These are phyloP conservation scores for Trichoderma arundinaceum DNA, from an alignment of 2,329 filamentous ascomycete genomes.

Conservation along the genomic window DNA sequence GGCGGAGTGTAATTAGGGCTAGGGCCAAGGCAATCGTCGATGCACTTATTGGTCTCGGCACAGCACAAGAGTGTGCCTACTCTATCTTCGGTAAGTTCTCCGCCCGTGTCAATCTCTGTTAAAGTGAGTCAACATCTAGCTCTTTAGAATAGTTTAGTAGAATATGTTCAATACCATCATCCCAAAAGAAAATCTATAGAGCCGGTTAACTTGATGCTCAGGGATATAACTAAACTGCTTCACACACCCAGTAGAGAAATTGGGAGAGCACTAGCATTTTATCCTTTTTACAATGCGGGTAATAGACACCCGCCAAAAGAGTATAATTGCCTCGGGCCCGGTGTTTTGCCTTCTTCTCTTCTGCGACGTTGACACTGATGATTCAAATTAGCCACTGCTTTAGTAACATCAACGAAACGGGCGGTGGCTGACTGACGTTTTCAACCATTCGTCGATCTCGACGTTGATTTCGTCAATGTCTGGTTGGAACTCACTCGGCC, in stretches of 20 bases:
- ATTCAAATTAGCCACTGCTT: background rate
- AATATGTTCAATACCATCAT: background rate
- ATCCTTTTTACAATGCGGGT: conserved; percentile 20
- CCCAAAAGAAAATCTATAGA: conserved; percentile 10
- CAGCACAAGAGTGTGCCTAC: conserved; percentile 20
- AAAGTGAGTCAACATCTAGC: background rate
- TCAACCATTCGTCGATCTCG: conserved; percentile 18
- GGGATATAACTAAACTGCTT: background rate
- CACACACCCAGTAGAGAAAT: conserved; percentile 27
- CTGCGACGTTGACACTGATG: conserved; percentile 9
- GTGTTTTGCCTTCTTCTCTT: conserved; percentile 25
- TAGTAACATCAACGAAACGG: background rate
- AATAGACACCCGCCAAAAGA: conserved; percentile 8
- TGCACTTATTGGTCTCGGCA: conserved; percentile 19
- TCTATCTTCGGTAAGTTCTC: conserved; percentile 20
- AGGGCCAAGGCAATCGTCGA: conserved; percentile 23
- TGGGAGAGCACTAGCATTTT: conserved; percentile 23
- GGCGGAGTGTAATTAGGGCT: conserved; percentile 11
- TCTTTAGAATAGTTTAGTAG: background rate
- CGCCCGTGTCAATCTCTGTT: conserved; percentile 29
- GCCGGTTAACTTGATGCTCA: background rate
- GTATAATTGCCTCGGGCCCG: conserved; percentile 25
- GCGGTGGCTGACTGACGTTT: background rate
- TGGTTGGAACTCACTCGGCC: conserved; percentile 10
- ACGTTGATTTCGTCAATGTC: conserved; percentile 22